Evolutionary conservation across 2,329 filamentous ascomycete genomes (phyloP).

Genomic region (Microdochium paspali): DNA sequence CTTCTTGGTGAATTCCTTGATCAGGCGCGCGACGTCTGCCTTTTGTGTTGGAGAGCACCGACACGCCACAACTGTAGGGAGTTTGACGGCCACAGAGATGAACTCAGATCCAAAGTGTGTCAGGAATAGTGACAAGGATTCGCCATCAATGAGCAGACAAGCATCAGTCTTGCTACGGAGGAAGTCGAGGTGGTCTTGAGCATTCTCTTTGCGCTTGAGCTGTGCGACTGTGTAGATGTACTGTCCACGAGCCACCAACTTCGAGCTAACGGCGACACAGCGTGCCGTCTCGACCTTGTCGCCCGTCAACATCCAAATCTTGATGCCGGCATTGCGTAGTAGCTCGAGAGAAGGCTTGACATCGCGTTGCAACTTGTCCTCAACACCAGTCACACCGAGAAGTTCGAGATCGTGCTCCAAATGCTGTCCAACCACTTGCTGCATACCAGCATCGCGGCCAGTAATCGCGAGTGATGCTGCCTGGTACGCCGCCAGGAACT

Average conservation of each 20-base stretch:
- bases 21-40: conserved; percentile 83
- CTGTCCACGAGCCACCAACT: conserved; percentile 86
- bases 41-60: conserved; percentile 97
- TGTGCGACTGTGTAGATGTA: conserved; percentile 92
- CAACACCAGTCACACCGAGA: conserved; percentile 93
- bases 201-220: conserved; percentile 72
- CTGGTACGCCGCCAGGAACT: conserved; percentile 67
- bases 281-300: conserved; percentile 98
- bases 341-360: conserved; percentile 94
- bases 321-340: conserved; percentile 92
- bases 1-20: conserved; percentile 86
- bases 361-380: conserved; percentile 91
- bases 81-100: conserved; percentile 74
- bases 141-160: conserved; percentile 89
- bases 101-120: conserved; percentile 77
- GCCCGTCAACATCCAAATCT: conserved; percentile 99
- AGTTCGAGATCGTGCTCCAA: conserved; percentile 86
- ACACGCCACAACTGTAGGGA: conserved; percentile 91
- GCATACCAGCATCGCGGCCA: conserved; percentile 73
- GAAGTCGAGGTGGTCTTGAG: conserved; percentile 82
- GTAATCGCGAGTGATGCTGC: conserved; percentile 74
- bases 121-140: conserved; percentile 77
- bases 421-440: conserved; percentile 66
- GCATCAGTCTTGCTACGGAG: conserved; percentile 78
- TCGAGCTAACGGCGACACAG: conserved; percentile 91